phyloP scores from a whole-genome alignment of 768 basidiomycete species.

The Pholiota conissans region DNA sequence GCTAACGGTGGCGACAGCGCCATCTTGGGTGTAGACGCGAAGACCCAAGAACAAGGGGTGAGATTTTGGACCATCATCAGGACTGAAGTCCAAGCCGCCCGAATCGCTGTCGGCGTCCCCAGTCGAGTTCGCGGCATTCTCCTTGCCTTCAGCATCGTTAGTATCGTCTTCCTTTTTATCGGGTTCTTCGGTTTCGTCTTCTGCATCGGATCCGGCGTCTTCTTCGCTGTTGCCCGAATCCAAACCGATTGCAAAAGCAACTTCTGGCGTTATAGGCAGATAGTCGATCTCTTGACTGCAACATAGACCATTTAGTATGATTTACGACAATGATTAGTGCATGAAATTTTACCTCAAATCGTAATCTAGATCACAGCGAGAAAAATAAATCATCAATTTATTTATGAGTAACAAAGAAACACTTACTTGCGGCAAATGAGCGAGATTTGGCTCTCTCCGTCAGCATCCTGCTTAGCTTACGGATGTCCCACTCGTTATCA shows the following conservation, averaged over 20 bases:
- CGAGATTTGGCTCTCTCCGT: conserved; percentile 4
- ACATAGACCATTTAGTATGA: not conserved
- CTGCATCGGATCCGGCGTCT: not conserved
- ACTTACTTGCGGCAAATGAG: conserved; percentile 8
- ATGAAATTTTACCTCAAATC: not conserved
- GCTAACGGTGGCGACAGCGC: conserved; percentile 26
- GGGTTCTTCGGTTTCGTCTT: not conserved
- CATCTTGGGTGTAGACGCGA: conserved; percentile 35
- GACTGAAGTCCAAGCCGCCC: not conserved
- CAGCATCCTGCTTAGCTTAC: conserved; percentile 2
- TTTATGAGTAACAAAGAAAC: not conserved
- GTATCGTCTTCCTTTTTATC: not conserved
- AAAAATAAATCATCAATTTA: not conserved
- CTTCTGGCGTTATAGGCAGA: not conserved
- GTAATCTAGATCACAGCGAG: not conserved
- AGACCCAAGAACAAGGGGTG: conserved; percentile 30
- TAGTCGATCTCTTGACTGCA: conserved; percentile 4
- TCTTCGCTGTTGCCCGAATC: not conserved
- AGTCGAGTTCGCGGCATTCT: not conserved
- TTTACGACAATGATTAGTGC: not conserved
- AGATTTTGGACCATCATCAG: not conserved
- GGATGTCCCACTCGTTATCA: not conserved
- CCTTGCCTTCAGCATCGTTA: not conserved
- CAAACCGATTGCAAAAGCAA: not conserved
- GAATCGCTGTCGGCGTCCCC: not conserved